These are phyloP conservation scores for Neoscytalidium dimidiatum DNA, from an alignment of 2,329 filamentous ascomycete species.

Conservation along the genomic window DNA sequence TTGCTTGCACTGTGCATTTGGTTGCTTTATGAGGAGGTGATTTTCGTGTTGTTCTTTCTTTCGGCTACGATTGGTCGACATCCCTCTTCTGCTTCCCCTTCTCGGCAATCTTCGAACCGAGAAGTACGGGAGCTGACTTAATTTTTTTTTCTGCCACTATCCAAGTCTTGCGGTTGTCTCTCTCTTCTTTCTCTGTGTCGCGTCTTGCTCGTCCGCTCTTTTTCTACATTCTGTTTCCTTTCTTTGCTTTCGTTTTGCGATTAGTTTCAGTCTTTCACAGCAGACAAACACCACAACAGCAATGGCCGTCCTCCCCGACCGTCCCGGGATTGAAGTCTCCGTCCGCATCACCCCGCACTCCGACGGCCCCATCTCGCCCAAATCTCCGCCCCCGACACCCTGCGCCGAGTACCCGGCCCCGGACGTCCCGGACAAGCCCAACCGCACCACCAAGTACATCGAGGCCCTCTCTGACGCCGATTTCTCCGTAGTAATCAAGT, in stretches of 20 bases:
- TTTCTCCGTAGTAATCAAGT: constrained; percentile 16
- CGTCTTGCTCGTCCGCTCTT: neutral
- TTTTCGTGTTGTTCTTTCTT: neutral
- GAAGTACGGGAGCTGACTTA: neutral
- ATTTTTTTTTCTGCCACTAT: neutral
- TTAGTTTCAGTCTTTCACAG: neutral
- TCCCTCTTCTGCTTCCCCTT: neutral
- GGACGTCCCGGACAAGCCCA: neutral
- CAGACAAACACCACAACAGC: neutral
- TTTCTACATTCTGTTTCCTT: neutral
- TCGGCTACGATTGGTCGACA: neutral
- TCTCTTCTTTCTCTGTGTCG: too few relatives aligned
- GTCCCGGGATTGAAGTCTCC: constrained; percentile 1
- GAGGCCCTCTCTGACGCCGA: constrained; percentile 1
- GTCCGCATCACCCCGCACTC: neutral
- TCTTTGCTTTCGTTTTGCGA: neutral
- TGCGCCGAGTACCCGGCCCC: neutral
- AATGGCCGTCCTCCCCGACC: constrained; percentile 9
- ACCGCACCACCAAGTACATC: constrained; percentile 9
- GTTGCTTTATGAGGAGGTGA: constrained; percentile 1
- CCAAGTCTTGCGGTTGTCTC: neutral
- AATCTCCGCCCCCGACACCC: neutral
- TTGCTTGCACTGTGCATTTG: neutral
- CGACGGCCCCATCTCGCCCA: neutral
- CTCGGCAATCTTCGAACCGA: constrained; percentile 5